Conservation (phyloP, 768 basidiomycete genomes). For the Hemileccinum rubropunctum region DNA sequence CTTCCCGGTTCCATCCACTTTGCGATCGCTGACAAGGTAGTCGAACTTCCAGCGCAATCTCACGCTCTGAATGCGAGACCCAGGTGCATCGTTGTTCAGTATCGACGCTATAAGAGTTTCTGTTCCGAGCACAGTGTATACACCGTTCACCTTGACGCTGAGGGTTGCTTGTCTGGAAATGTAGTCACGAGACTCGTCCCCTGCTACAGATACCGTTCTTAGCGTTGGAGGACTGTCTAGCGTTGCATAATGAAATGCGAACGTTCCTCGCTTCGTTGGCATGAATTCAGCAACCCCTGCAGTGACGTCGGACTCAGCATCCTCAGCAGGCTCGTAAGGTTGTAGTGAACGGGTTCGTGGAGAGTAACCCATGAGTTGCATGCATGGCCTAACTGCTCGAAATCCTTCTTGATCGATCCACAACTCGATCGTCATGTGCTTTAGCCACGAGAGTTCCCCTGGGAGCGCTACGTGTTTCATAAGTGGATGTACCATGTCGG, state of each 20-base stretch:
- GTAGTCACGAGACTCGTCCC: constrained; percentile 69
- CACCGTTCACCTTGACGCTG: constrained; percentile 64
- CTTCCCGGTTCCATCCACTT: constrained; percentile 43
- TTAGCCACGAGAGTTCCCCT: constrained; percentile 49
- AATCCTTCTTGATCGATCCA: constrained; percentile 87
- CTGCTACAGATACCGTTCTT: constrained; percentile 63
- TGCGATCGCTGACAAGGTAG: constrained; percentile 68
- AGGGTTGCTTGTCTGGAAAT: constrained; percentile 74
- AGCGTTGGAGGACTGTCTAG: constrained; percentile 69
- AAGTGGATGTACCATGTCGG: constrained; percentile 8
- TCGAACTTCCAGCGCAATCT: constrained; percentile 75
- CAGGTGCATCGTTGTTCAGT: constrained; percentile 17
- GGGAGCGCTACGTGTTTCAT: constrained; percentile 30
- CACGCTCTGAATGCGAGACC: constrained; percentile 24
- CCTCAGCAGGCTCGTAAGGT: constrained; percentile 26
- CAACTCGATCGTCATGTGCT: constrained; percentile 53
- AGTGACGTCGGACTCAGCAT: constrained; percentile 32
- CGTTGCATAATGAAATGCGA: constrained; percentile 69
- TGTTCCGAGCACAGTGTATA: constrained; percentile 69
- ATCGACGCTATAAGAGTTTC: constrained; percentile 41
- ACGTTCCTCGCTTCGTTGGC: constrained; percentile 55
- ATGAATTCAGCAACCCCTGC: constrained; percentile 62
- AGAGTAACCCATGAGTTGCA: constrained; percentile 56
- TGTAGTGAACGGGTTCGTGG: constrained; percentile 29
- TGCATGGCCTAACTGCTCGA: constrained; percentile 55